Conservation (phyloP, 2,329 filamentous ascomycete genomes). For the Xylaria arbuscula region DNA sequence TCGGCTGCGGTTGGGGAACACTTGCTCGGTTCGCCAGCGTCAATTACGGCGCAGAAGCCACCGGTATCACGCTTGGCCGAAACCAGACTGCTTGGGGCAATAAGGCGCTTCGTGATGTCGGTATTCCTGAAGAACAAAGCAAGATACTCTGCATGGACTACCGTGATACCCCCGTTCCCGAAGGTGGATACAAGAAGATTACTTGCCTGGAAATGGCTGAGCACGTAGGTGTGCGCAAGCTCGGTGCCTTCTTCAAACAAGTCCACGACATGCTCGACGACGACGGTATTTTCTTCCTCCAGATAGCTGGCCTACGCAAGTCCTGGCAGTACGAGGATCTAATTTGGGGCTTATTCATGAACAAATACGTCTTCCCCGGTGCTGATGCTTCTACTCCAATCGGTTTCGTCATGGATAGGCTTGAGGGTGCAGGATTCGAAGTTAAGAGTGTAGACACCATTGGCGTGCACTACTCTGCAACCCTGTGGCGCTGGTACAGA, state of each 20-base stretch:
- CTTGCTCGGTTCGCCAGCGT: constrained; percentile 91
- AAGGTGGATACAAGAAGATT: constrained; percentile 90
- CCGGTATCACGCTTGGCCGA: constrained; percentile 91
- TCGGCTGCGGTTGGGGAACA: constrained; percentile 98
- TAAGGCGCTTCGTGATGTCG: constrained; percentile 82
- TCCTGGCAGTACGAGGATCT: constrained; percentile 98
- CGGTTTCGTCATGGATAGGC: constrained; percentile 83
- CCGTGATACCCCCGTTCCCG: constrained; percentile 86
- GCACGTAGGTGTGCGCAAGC: constrained; percentile 95
- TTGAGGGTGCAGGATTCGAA: constrained; percentile 90
- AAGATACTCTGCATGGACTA: constrained; percentile 97
- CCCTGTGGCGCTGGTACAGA: constrained; percentile 97
- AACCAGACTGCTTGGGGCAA: constrained; percentile 99
- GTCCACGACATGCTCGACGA: constrained; percentile 96
- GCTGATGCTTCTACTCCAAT: constrained; percentile 95
- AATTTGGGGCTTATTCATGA: constrained; percentile 99
- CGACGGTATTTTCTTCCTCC: constrained; percentile 94
- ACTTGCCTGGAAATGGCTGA: constrained; percentile 99
- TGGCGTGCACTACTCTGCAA: constrained; percentile 96
- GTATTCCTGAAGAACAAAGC: constrained; percentile 87
- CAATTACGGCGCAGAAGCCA: constrained; percentile 87
- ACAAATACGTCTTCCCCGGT: constrained; percentile 98
- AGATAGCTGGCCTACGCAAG: constrained; percentile 94
- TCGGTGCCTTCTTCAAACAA: constrained; percentile 83
- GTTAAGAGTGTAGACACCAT: constrained; percentile 93